Base-by-base conservation (phyloP, 2,329 filamentous ascomycete species). In the Chaetomiaceae sp. region DNA sequence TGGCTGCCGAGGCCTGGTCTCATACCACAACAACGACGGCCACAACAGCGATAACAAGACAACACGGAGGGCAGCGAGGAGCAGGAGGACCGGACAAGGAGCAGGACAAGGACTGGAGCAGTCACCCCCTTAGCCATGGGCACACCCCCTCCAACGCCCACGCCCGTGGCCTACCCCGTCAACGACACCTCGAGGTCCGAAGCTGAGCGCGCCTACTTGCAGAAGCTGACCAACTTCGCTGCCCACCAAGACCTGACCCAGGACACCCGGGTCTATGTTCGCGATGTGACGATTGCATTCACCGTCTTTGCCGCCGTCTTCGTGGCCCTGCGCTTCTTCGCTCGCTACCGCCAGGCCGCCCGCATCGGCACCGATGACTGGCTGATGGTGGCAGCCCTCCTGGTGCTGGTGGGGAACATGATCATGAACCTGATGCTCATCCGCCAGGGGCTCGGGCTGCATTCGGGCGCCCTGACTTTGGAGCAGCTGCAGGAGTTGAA, bases 281-380 rank as follows among this genome's bases (percentile, higher is more conserved):
- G 47, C 4, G 20, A 50, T 33, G 40, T 50, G 7, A 31, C 40
- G 7, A 44, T 50, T 13, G 47, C 47, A 1, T 50, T 50, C 31
- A 50, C 47, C 33, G 40, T 50, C 33, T 50, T 50, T 14, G 47
- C 47, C 16, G 47, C 31, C 40, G 25, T 39, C 47, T 50, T 50
- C 9, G 47, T 50, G 14, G 21, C 3, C 12, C 17, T 50, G 12
- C 47, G 47, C 25, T 50, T 50, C 14, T 9, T 38, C 21, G 40
- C 47, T 19, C 40, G 47, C 14, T 50, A 38, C 23, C 47, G 47
- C 20, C 47, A 50, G 14, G 16, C 13, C 6, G 40, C 40, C 41
- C 47, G 40, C 23, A 39, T 50, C 21, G 13, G 14, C 19, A 25
- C 19, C 10, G 47, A 50, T 38, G 47, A 50, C 23, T 50, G 34